Percentiles rank a stretch among this genome's conserved stretches.
These are phyloP conservation scores for Ogataea angusta DNA, from an alignment of 805 yeast species.

Conservation along the genomic window DNA sequence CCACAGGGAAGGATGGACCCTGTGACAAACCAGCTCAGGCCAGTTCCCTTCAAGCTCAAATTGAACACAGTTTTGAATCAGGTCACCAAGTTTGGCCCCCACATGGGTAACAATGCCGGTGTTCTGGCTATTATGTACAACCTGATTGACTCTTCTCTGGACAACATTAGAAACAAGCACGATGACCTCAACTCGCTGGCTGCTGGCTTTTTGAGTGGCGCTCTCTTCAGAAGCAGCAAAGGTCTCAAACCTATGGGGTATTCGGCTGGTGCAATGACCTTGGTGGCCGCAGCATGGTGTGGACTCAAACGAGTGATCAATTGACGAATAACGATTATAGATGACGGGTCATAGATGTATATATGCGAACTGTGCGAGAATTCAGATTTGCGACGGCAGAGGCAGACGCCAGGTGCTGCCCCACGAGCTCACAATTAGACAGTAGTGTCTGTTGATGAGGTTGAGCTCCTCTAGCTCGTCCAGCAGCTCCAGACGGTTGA, in stretches of 20 bases:
- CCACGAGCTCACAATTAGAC: conserved; percentile 35
- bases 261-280: conserved; percentile 80
- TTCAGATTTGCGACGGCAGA: conserved; percentile 10
- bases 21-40: conserved; percentile 45
- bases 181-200: conserved; percentile 80
- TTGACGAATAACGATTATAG: conserved; percentile 13
- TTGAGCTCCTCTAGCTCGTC: conserved; percentile 75
- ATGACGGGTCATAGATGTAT: conserved; percentile 13
- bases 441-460: conserved; percentile 60
- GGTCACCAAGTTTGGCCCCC: conserved; percentile 94
- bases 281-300: conserved; percentile 92
- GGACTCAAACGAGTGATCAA: conserved; percentile 53
- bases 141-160: conserved; percentile 75
- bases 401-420: conserved; percentile 12
- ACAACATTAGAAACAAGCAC: conserved; percentile 80
- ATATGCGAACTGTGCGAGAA: conserved; percentile 12
- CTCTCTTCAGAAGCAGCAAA: conserved; percentile 78
- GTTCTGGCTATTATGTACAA: conserved; percentile 88
- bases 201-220: conserved; percentile 92
- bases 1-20: conserved; percentile 62
- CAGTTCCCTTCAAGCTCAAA: conserved; percentile 75
- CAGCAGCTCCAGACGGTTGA: conserved; percentile 56
- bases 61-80: conserved; percentile 88
- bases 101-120: conserved; percentile 92
- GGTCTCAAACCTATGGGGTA: conserved; percentile 88